Evolutionary conservation across 2,329 filamentous ascomycete species (phyloP), one percentile per base, ranked within the genome.

Genomic region (Samsoniella hepiali): DNA sequence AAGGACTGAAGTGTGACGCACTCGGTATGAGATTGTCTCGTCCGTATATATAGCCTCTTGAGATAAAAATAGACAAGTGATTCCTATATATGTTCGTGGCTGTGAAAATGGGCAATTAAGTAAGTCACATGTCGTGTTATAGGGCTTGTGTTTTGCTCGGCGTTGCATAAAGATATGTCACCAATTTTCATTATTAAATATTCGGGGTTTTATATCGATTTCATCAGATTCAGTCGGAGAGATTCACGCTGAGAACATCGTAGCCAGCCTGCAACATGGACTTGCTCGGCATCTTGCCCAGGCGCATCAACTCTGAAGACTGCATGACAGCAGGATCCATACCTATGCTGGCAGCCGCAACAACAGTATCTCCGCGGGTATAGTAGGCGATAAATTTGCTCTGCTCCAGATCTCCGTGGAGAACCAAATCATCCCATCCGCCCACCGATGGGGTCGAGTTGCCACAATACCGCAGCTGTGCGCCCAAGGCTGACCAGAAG

Each of bases 401-500:
- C 72, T 93, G 86, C 4, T 88, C 88, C 0, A 88, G 86, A 68
- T 91, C 85, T 13, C 94, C 94, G 58, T 90, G 84, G 11, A 99
- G 69, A 1, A 98, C 82, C 5, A 97, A 72, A 69, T 96, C 93
- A 72, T 99, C 95, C 79, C 86, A 98, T 0, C 94, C 94, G 61
- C 86, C 84, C 9, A 68, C 67, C 1, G 63, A 63, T 6, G 63
- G 63, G 0, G 67, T 69, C 0, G 93, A 92, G 78, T 94, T 95
- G 13, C 95, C 95, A 72, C 93, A 97, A 81, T 99, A 99, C 53
- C 95, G 86, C 70, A 99, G 77, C 78, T 99, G 95, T 6, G 88
- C 84, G 5, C 93, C 92, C 5, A 99, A 79, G 0, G 95, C 95
- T 1, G 92, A 97, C 95, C 95, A 99, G 81, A 99, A 99, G 58